A percentile compares a stretch with the other conserved stretches of the same genome.
Conservation (phyloP, 306 rosid species). For the Lablab purpureus region DNA sequence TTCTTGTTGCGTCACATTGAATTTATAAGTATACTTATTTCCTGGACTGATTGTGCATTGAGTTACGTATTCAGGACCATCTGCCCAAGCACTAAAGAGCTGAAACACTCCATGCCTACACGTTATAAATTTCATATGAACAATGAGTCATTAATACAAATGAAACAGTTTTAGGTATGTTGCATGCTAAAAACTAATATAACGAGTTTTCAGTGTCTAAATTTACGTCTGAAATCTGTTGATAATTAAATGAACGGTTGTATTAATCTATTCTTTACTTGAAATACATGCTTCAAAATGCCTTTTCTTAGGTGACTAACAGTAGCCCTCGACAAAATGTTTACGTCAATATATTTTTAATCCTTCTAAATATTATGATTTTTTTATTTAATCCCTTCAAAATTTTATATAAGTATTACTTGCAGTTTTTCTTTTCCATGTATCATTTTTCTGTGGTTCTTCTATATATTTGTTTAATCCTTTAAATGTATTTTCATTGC, state of each 20-base stretch:
- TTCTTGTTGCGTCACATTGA: constrained; percentile 61
- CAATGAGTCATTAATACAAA: background rate
- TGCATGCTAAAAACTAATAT: background rate
- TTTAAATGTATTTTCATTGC: no score
- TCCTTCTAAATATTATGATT: background rate
- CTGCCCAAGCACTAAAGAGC: constrained; percentile 62
- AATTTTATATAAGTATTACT: background rate
- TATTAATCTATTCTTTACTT: background rate
- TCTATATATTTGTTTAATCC: no score
- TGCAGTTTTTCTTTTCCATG: background rate
- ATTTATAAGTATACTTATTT: constrained; percentile 52
- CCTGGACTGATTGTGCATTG: constrained; percentile 62
- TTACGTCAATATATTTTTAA: no score
- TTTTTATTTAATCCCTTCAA: background rate
- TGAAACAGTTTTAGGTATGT: background rate
- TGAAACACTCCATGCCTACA: constrained; percentile 71
- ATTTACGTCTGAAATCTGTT: background rate
- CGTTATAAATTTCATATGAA: background rate
- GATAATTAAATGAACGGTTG: background rate
- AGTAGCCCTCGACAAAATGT: no score
- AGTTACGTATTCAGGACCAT: constrained; percentile 63
- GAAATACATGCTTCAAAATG: background rate
- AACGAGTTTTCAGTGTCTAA: no score
- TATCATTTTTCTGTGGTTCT: background rate
- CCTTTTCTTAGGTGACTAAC: background rate